Percentiles rank a stretch among this genome's conserved stretches.
Conservation (phyloP, 2,329 filamentous ascomycete species). For the Chaetomiaceae sp. region DNA sequence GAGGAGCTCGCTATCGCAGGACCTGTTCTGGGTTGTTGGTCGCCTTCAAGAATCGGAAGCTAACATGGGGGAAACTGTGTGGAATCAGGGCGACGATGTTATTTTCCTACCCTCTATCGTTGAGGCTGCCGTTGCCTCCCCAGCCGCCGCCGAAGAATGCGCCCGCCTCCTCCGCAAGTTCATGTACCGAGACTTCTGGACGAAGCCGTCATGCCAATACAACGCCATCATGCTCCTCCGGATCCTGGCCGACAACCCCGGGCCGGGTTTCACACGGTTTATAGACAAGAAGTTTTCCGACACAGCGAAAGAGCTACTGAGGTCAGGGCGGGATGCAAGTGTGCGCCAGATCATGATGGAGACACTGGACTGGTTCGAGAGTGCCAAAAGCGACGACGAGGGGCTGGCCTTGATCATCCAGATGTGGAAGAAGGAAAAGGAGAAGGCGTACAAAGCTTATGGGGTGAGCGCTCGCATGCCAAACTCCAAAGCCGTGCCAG, state of each 20-base stretch:
- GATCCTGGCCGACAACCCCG: constrained; percentile 89
- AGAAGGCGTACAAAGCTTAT: constrained; percentile 51
- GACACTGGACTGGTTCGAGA: constrained; percentile 74
- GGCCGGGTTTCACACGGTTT: constrained; percentile 83
- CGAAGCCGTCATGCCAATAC: constrained; percentile 72
- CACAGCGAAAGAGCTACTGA: constrained; percentile 69
- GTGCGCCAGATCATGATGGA: constrained; percentile 85
- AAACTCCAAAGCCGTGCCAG: neutral
- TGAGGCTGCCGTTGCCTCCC: constrained; percentile 89
- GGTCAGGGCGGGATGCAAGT: constrained; percentile 64
- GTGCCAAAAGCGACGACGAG: constrained; percentile 67
- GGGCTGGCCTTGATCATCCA: constrained; percentile 65
- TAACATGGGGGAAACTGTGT: neutral
- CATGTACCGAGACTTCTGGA: constrained; percentile 66
- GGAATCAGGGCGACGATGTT: constrained; percentile 77
- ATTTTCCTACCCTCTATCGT: constrained; percentile 90
- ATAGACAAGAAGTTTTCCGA: constrained; percentile 80
- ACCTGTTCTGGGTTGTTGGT: too few species aligned
- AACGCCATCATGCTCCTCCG: constrained; percentile 94
- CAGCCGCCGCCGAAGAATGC: constrained; percentile 75
- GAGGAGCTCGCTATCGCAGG: neutral
- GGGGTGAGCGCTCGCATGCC: constrained; percentile 40
- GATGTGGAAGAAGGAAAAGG: constrained; percentile 91
- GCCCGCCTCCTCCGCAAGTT: constrained; percentile 78
- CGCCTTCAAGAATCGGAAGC: neutral